phyloP scores from a whole-genome alignment of 192 early-diverging fungal genomes.

The Coemansia sp. region DNA sequence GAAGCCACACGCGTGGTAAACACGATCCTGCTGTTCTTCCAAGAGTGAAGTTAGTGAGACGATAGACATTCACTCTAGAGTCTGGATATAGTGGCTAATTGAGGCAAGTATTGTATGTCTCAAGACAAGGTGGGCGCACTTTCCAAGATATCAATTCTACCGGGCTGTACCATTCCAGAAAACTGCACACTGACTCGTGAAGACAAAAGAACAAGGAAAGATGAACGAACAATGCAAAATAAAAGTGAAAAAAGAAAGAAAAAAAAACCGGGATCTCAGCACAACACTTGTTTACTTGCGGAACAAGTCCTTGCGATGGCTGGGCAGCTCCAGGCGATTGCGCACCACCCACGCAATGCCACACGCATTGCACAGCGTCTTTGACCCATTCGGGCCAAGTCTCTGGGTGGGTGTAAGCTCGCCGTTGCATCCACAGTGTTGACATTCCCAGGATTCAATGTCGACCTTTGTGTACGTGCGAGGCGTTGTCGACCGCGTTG shows the following conservation, averaged over 20 bases:
- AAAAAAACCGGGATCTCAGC: background rate
- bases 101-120: too few relatives aligned
- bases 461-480: conserved; percentile 45
- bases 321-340: conserved; percentile 48
- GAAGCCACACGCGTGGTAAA: too few relatives aligned
- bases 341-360: conserved; percentile 60
- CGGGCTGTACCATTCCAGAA: too few relatives aligned
- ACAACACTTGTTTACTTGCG: conserved; percentile 24
- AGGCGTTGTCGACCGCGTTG: conserved; percentile 40
- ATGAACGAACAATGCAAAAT: background rate
- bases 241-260: conserved; percentile 3
- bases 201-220: too few relatives aligned
- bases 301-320: conserved; percentile 47
- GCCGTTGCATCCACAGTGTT: conserved; percentile 52
- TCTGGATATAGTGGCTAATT: too few relatives aligned
- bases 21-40: too few relatives aligned
- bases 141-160: too few relatives aligned
- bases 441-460: conserved; percentile 45
- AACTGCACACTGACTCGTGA: too few relatives aligned
- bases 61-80: too few relatives aligned
- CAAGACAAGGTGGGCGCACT: too few relatives aligned
- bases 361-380: conserved; percentile 65
- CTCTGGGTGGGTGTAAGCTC: conserved; percentile 54
- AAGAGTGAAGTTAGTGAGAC: too few relatives aligned
- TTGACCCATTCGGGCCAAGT: conserved; percentile 61